phyloP scores from a whole-genome alignment of 768 basidiomycete genomes.

The Tephrocybe sp. region DNA sequence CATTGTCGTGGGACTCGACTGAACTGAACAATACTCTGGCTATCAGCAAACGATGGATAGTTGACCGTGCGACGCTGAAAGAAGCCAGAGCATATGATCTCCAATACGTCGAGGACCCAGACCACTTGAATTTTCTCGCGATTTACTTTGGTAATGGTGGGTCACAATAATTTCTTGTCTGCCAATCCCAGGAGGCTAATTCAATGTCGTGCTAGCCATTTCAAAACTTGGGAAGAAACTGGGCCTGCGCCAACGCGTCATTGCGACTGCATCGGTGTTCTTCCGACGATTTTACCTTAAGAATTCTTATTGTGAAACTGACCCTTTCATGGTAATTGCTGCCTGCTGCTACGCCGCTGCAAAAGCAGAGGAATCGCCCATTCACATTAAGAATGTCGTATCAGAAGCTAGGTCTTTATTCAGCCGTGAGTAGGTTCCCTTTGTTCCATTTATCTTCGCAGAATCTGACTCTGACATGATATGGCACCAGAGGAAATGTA shows the following conservation, averaged over 20 bases:
- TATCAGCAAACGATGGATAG: slow-evolving; percentile 85
- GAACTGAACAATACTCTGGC: slow-evolving; percentile 15
- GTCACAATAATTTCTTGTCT: slow-evolving; percentile 12
- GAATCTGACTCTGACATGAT: not conserved
- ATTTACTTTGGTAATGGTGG: slow-evolving; percentile 88
- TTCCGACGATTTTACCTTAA: slow-evolving; percentile 97
- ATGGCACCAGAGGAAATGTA: slow-evolving; percentile 54
- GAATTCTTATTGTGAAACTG: slow-evolving; percentile 94
- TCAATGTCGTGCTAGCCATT: slow-evolving; percentile 50
- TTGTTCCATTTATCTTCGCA: not conserved
- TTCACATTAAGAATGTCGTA: slow-evolving; percentile 92
- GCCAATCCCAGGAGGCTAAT: not conserved
- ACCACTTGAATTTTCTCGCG: slow-evolving; percentile 74
- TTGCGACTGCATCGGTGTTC: slow-evolving; percentile 93
- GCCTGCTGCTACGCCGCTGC: slow-evolving; percentile 96
- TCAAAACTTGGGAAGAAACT: slow-evolving; percentile 85
- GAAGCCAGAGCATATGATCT: slow-evolving; percentile 78
- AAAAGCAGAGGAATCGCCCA: slow-evolving; percentile 94
- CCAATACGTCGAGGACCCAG: slow-evolving; percentile 74
- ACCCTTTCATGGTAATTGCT: slow-evolving; percentile 88
- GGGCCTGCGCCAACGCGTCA: slow-evolving; percentile 80
- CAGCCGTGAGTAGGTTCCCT: slow-evolving; percentile 60
- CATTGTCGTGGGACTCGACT: slow-evolving; percentile 12
- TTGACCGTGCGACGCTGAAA: slow-evolving; percentile 73
- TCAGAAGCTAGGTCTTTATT: slow-evolving; percentile 79